Evolutionary conservation across 176 grass and related monocot species (phyloP).

Genomic region (Stipa capillata): DNA sequence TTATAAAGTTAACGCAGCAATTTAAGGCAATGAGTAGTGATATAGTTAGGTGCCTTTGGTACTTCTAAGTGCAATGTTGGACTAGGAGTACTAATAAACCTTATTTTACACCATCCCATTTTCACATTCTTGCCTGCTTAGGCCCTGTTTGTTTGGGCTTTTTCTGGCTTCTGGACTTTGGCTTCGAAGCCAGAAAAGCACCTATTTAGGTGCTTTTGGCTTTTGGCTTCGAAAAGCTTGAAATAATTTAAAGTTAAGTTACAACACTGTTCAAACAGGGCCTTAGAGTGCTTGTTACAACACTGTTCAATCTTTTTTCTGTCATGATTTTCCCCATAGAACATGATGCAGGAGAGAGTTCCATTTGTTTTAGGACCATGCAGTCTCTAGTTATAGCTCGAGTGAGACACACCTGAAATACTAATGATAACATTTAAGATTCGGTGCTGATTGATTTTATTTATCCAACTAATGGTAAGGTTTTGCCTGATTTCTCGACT

Average conservation of each 20-base stretch:
- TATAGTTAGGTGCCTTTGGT: background rate
- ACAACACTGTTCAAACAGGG: too few relatives aligned
- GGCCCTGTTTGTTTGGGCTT: too few relatives aligned
- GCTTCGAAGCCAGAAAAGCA: too few relatives aligned
- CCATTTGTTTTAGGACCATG: background rate
- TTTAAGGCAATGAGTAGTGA: background rate
- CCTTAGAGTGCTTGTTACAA: background rate
- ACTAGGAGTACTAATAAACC: background rate
- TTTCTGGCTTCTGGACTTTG: too few relatives aligned
- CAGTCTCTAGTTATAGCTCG: background rate
- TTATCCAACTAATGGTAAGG: too few relatives aligned
- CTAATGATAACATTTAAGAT: background rate
- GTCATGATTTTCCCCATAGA: background rate
- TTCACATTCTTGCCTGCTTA: background rate
- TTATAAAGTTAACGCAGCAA: background rate
- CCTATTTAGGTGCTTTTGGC: too few relatives aligned
- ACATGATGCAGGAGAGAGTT: background rate
- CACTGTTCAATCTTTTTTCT: too few relatives aligned
- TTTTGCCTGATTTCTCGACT: too few relatives aligned
- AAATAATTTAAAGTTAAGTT: too few relatives aligned
- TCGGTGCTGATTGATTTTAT: background rate
- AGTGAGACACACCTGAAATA: background rate
- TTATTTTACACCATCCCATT: background rate
- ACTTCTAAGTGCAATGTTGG: background rate
- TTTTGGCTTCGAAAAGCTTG: too few relatives aligned